Conservation (phyloP, 2,329 filamentous ascomycete genomes). For the Fusarium sp. region DNA sequence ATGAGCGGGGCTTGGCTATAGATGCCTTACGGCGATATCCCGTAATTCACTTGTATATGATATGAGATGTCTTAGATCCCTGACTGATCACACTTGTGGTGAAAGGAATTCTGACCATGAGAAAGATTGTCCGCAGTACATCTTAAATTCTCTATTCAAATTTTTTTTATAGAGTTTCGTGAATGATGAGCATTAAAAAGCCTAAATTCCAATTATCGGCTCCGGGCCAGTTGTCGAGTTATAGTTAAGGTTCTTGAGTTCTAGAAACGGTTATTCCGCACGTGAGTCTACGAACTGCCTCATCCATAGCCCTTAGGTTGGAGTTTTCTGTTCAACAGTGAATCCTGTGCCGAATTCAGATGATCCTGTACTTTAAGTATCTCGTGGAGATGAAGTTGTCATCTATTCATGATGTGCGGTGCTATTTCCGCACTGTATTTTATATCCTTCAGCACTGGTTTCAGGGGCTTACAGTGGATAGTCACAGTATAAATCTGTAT, state of each 20-base stretch:
- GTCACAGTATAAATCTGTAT: conserved; percentile 3
- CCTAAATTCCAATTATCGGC: neutral
- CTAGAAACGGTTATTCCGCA: neutral
- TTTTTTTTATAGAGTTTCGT: neutral
- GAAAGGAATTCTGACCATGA: neutral
- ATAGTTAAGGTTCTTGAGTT: neutral
- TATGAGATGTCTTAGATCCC: neutral
- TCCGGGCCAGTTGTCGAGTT: neutral
- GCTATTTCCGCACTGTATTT: neutral
- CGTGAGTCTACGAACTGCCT: neutral
- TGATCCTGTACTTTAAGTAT: neutral
- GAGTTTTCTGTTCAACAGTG: no score
- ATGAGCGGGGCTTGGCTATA: conserved; percentile 21
- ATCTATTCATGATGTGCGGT: neutral
- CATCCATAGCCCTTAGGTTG: neutral
- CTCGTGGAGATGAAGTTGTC: neutral
- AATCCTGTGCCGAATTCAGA: neutral
- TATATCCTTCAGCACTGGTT: neutral
- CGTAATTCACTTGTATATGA: neutral
- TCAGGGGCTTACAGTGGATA: neutral
- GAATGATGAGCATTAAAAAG: neutral
- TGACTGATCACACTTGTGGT: neutral
- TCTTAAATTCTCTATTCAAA: neutral
- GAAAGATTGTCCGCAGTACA: no score
- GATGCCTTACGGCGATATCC: conserved; percentile 10